Evolutionary conservation across 2,329 filamentous ascomycete species (phyloP), one percentile per base, ranked within the genome.

Genomic region (Davidsoniella australis): DNA sequence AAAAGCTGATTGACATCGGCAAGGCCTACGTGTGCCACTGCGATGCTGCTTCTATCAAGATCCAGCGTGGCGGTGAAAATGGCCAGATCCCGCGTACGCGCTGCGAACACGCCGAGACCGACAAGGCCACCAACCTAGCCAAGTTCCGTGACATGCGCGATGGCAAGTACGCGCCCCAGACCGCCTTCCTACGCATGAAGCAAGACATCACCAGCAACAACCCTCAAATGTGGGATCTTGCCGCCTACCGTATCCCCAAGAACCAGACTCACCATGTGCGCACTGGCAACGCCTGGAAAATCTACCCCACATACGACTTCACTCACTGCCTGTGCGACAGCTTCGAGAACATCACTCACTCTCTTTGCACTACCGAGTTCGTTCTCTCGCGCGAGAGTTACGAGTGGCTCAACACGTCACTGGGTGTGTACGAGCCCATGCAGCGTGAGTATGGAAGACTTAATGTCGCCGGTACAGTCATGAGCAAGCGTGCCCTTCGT

Each of bases 231-330:
- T 95, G 89, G 89, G 89, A 96, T 69, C 67, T 94, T 48, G 84
- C 85, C 2, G 89, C 89, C 14, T 96, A 94, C 64, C 78, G 89
- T 53, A 80, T 96, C 49, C 73, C 86, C 54, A 75, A 82, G 58
- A 78, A 84, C 40, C 66, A 75, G 51, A 71, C 70, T 53, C 72
- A 78, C 41, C 86, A 94, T 61, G 78, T 85, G 63, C 76, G 85
- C 36, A 94, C 88, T 0, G 85, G 84, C 26, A 69, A 75, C 55
- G 78, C 82, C 60, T 96, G 88, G 87, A 82, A 79, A 63, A 94
- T 95, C 55, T 95, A 94, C 62, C 91, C 91, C 0, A 93, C 89
- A 0, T 95, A 95, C 60, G 88, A 94, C 62, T 93, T 93, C 61
- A 83, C 82, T 0, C 85, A 93, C 67, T 94, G 85, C 63, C 70